Evolutionary conservation across 352 stramenopile species (phyloP).

Genomic region (Thalassiosira livingstoniorum): DNA sequence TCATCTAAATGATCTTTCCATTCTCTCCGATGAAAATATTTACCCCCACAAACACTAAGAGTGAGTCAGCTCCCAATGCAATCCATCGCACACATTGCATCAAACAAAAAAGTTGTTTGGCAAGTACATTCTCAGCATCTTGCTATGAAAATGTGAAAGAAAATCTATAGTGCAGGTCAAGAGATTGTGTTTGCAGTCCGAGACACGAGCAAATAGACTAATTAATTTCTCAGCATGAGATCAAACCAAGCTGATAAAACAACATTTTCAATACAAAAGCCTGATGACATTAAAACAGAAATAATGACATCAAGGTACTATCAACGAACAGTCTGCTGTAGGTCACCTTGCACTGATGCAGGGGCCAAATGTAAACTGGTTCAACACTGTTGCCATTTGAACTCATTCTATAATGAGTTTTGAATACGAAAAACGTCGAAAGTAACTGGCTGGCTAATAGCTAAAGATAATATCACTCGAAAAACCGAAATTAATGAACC

Average conservation of each 20-base stretch:
- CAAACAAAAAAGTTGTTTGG: too few species aligned
- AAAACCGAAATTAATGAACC: background rate
- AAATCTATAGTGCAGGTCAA: conserved; percentile 29
- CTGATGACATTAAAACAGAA: background rate
- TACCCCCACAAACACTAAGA: background rate
- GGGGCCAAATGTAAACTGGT: background rate
- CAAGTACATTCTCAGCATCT: background rate
- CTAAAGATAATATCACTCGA: background rate
- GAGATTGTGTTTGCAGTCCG: background rate
- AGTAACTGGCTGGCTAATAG: background rate
- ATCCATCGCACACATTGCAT: too few species aligned
- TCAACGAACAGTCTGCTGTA: background rate
- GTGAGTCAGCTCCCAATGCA: too few species aligned
- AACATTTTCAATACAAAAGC: background rate
- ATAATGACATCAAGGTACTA: background rate
- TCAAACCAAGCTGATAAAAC: background rate
- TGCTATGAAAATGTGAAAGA: conserved; percentile 51
- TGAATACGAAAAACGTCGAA: background rate
- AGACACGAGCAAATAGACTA: background rate
- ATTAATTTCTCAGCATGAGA: background rate
- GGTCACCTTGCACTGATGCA: background rate
- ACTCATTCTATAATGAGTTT: background rate
- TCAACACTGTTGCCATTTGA: background rate
- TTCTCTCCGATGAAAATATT: background rate
- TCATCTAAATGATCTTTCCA: background rate